These are phyloP conservation scores for Fraxinus ornus DNA, from an alignment of 305 asterid species.

Conservation along the genomic window DNA sequence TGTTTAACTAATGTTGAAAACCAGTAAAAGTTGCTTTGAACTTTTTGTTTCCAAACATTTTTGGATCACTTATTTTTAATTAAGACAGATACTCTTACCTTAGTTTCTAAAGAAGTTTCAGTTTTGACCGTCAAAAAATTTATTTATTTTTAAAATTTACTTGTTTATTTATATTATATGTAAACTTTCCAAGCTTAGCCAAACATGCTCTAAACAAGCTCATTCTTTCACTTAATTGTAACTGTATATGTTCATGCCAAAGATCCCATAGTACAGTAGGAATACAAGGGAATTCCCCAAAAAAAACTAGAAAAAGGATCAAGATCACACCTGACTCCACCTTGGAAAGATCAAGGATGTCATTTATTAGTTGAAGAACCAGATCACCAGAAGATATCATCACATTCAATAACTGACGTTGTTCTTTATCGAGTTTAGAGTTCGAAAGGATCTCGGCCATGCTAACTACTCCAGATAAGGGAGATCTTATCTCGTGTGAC, in stretches of 20 bases:
- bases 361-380: slow-evolving; percentile 81
- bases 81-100: not conserved
- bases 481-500: slow-evolving; percentile 97
- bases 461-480: slow-evolving; percentile 90
- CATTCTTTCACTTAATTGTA: not conserved
- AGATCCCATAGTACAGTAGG: not conserved
- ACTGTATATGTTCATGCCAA: not conserved
- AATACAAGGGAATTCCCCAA: not conserved
- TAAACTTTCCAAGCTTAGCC: not conserved
- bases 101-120: not conserved
- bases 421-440: slow-evolving; percentile 81
- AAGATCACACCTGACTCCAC: slow-evolving; percentile 78
- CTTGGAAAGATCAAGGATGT: slow-evolving; percentile 92
- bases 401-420: slow-evolving; percentile 64
- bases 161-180: not conserved
- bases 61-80: not conserved
- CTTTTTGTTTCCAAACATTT: not conserved
- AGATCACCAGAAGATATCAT: slow-evolving; percentile 91
- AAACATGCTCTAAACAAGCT: not conserved
- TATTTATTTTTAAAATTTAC: not conserved
- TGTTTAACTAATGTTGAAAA: not conserved
- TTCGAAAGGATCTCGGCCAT: slow-evolving; percentile 89
- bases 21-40: not conserved
- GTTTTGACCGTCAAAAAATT: not conserved
- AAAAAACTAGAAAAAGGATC: not conserved